These are phyloP conservation scores for Hansenula sp. DNA, from an alignment of 1,139 yeast genomes.

Conservation along the genomic window DNA sequence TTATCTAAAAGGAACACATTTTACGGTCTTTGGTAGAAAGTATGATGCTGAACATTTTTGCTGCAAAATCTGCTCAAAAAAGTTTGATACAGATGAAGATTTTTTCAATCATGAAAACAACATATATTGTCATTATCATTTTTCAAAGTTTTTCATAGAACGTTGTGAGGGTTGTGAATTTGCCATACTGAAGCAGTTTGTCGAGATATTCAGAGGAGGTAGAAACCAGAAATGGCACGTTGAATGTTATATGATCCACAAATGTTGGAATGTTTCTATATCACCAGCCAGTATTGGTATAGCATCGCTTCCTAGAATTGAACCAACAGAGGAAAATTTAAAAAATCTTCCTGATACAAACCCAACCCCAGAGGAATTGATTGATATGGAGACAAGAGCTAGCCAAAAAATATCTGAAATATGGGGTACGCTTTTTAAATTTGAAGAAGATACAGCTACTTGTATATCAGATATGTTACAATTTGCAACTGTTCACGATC, in stretches of 20 bases:
- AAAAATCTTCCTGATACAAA: constrained; percentile 17
- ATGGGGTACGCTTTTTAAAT: constrained; percentile 85
- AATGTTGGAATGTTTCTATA: constrained; percentile 92
- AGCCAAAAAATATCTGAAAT: constrained; percentile 70
- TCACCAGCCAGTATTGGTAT: constrained; percentile 61
- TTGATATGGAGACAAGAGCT: constrained; percentile 57
- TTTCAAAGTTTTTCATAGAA: constrained; percentile 77
- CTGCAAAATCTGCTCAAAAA: constrained; percentile 81
- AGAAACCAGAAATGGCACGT: constrained; percentile 98
- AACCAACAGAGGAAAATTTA: constrained; percentile 23
- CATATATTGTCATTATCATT: constrained; percentile 89
- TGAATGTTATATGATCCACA: constrained; percentile 96
- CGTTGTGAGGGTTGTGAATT: constrained; percentile 93
- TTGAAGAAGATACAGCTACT: constrained; percentile 90
- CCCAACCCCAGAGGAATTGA: constrained; percentile 48
- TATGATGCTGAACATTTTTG: constrained; percentile 95
- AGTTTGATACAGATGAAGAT: constrained; percentile 89
- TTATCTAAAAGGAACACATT: constrained; percentile 89
- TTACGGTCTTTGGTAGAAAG: constrained; percentile 87
- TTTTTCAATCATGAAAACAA: constrained; percentile 84
- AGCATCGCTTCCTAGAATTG: constrained; percentile 30
- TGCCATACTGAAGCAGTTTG: constrained; percentile 90
- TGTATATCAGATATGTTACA: constrained; percentile 92
- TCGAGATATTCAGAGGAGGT: constrained; percentile 91
- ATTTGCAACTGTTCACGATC: constrained; percentile 74